Evolutionary conservation across 2,329 filamentous ascomycete species (phyloP).

Genomic region (Pseudocercospora macadamiae): DNA sequence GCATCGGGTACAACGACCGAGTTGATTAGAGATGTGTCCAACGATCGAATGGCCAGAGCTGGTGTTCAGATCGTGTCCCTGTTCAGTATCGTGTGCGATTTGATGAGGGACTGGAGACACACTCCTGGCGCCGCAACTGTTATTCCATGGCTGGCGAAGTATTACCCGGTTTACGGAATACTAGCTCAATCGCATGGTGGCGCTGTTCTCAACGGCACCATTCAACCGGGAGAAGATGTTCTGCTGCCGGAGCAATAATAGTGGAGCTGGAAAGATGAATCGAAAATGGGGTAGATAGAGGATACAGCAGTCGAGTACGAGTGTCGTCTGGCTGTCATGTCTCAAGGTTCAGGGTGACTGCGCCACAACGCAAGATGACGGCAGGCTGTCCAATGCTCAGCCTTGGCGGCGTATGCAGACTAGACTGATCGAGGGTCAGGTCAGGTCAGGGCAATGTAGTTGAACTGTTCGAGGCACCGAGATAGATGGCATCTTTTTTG

Average conservation of each 20-base stretch:
- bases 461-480: constrained; percentile 1
- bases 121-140: constrained; percentile 57
- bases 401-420: constrained; percentile 1
- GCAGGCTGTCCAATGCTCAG: background rate
- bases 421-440: no score
- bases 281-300: background rate
- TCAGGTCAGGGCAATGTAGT: no score
- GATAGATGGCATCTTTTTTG: background rate
- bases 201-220: constrained; percentile 62
- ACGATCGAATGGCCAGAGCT: constrained; percentile 67
- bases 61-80: constrained; percentile 67
- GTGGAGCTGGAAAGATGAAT: background rate
- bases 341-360: background rate
- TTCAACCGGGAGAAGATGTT: constrained; percentile 58
- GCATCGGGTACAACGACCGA: constrained; percentile 67
- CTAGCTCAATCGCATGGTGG: constrained; percentile 64
- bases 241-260: constrained; percentile 21
- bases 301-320: background rate
- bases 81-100: constrained; percentile 67
- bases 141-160: constrained; percentile 66
- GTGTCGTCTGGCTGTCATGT: background rate
- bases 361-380: background rate
- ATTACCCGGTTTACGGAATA: constrained; percentile 66
- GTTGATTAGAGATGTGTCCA: constrained; percentile 65
- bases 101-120: constrained; percentile 72